Base-by-base conservation (phyloP, 352 stramenopile species). In the Globisporangium uncinulatum region DNA sequence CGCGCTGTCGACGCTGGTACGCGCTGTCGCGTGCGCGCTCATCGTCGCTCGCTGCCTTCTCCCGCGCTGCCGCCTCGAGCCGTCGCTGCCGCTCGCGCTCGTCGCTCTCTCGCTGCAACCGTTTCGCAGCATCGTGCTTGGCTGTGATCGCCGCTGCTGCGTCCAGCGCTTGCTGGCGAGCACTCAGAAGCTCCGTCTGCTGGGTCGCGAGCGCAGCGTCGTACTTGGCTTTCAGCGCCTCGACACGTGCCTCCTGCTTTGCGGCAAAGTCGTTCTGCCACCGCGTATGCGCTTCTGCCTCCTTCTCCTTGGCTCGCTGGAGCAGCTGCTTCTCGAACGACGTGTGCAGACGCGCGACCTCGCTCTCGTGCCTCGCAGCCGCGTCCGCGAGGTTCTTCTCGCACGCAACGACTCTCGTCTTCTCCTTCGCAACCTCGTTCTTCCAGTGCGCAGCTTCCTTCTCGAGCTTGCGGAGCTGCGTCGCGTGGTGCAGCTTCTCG, bases 251-350 rank as follows among this genome's bases (percentile, higher is more conserved):
- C n/a, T 91, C 81, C 66, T 91, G 81, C 43, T 84, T 81, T 2
- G 73, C 66, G 4, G 76, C 68, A 54, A 89, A 86, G 2, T 89
- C 76, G 29, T 86, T 87, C 36, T 91, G 74, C 81, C 81, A 91
- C 3, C 73, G 65, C 3, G 69, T 81, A 15, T 66, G 74, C 47
- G 73, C 74, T 29, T 91, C 78, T 0, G 86, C 49, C 48, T 89
- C 81, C 24, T 78, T 70, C 48, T 87, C 76, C 47, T 79, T 74
- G 0, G 69, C 61, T 10, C 57, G 71, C 57, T 89, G 74, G 17
- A 75, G 72, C n/a, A 54, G 72, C 31, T 84, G 74, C 14, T 80
- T 71, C 17, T 74, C 67, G 20, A 79, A 59, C 11, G 66, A 56
- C 17, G 84, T 71, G 60, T 86, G 70, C 42, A 89, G 49, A 0